phyloP scores from a whole-genome alignment of 2,329 filamentous ascomycete genomes.

The Aspergillus novoparasiticus region DNA sequence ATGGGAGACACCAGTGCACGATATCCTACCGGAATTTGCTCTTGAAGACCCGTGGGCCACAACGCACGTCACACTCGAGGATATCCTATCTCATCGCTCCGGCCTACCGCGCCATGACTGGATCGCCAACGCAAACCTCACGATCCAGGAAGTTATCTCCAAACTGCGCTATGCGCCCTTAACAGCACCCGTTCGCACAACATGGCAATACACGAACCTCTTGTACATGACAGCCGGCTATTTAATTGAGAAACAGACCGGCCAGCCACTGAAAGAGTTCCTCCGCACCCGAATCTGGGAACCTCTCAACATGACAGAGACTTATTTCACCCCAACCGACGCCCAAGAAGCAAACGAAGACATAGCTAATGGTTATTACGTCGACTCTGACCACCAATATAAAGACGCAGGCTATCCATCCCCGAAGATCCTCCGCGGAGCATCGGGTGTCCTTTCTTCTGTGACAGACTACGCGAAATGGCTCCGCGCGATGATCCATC shows the following conservation, averaged over 20 bases:
- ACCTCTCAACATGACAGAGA: neutral
- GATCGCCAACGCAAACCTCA: neutral
- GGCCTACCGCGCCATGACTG: constrained; percentile 43
- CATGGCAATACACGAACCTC: neutral
- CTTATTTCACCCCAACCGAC: neutral
- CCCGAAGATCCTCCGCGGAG: neutral
- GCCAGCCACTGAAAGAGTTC: neutral
- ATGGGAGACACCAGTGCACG: constrained; percentile 53
- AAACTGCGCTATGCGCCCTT: neutral
- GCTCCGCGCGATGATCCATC: neutral
- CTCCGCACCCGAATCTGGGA: neutral
- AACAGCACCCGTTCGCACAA: neutral
- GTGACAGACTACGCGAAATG: neutral
- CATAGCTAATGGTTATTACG: neutral
- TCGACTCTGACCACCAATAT: neutral
- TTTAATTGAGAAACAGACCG: neutral
- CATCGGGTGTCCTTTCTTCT: neutral
- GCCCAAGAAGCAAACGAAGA: neutral
- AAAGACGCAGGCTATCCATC: neutral
- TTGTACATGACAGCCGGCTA: neutral
- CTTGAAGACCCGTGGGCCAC: constrained; percentile 52
- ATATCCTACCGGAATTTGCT: constrained; percentile 56
- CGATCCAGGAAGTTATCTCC: neutral
- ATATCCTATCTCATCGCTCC: constrained; percentile 56
- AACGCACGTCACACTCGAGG: constrained; percentile 55